Evolutionary conservation across 257 asterid species (phyloP).

Genomic region (Ligustrum vulgare): DNA sequence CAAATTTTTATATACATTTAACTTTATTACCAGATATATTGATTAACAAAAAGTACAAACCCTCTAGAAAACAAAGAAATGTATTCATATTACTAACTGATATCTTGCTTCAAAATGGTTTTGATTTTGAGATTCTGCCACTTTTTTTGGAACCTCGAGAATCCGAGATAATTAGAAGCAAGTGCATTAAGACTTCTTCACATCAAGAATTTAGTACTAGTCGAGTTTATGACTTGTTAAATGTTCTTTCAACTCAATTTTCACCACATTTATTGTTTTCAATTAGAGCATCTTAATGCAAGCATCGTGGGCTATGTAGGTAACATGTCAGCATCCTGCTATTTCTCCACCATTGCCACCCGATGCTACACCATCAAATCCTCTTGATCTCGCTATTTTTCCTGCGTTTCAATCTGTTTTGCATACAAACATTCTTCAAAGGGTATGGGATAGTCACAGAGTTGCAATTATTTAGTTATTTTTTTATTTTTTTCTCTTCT

Average conservation of each 20-base stretch:
- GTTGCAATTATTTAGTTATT: background rate
- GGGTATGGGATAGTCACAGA: conserved; percentile 42
- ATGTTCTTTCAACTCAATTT: background rate
- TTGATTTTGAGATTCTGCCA: background rate
- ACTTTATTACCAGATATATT: background rate
- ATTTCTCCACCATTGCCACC: conserved; percentile 34
- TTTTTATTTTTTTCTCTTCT: background rate
- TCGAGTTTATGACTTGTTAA: too few relatives aligned
- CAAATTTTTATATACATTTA: too few relatives aligned
- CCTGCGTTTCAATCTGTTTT: conserved; percentile 61
- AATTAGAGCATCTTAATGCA: background rate
- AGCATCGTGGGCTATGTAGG: conserved; percentile 40
- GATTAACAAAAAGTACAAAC: background rate
- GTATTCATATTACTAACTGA: background rate
- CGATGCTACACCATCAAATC: conserved; percentile 53
- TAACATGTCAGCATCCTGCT: conserved; percentile 47
- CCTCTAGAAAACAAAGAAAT: background rate
- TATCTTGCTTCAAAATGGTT: background rate
- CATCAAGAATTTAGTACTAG: too few relatives aligned
- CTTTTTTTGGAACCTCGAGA: background rate
- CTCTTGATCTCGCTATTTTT: conserved; percentile 41
- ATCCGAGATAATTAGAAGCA: background rate
- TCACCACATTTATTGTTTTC: background rate
- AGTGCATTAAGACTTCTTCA: background rate
- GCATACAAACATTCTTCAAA: conserved; percentile 70